Evolutionary conservation across 1,139 yeast species (phyloP).

Genomic region (Kluyveromyces marxianus): DNA sequence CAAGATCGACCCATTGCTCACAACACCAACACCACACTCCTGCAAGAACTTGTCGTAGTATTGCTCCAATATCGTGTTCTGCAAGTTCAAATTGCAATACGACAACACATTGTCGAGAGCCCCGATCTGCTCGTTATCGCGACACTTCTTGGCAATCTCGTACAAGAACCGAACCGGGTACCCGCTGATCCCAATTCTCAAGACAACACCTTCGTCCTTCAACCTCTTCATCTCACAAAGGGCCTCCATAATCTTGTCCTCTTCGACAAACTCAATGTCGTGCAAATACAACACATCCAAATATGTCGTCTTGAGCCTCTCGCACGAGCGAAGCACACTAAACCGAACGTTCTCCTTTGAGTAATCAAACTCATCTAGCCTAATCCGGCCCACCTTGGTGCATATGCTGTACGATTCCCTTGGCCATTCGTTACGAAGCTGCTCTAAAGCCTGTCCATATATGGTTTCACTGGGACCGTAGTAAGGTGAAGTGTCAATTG

Average conservation of each 20-base stretch:
- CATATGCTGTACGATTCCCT: slow-evolving; percentile 65
- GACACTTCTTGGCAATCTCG: slow-evolving; percentile 38
- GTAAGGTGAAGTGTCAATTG: slow-evolving; percentile 87
- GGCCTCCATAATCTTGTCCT: slow-evolving; percentile 52
- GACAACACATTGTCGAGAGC: slow-evolving; percentile 70
- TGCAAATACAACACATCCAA: slow-evolving; percentile 80
- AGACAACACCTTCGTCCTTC: slow-evolving; percentile 57
- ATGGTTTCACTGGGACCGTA: slow-evolving; percentile 83
- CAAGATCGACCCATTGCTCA: slow-evolving; percentile 77
- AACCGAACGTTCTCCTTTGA: slow-evolving; percentile 48
- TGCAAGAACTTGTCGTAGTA: slow-evolving; percentile 43
- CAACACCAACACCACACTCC: slow-evolving; percentile 48
- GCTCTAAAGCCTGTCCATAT: slow-evolving; percentile 56
- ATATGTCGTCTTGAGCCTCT: slow-evolving; percentile 56
- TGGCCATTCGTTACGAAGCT: slow-evolving; percentile 35
- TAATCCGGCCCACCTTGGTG: slow-evolving; percentile 80
- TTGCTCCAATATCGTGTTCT: slow-evolving; percentile 52
- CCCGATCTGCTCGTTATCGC: slow-evolving; percentile 31
- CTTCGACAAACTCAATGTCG: slow-evolving; percentile 75
- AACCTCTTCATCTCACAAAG: slow-evolving; percentile 49
- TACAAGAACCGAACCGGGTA: slow-evolving; percentile 70
- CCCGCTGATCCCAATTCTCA: slow-evolving; percentile 74
- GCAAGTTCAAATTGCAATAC: slow-evolving; percentile 78
- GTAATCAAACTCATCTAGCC: slow-evolving; percentile 67
- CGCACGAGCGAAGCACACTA: slow-evolving; percentile 60